Evolutionary conservation across 2,329 filamentous ascomycete species (phyloP).

Genomic region (Apiospora phragmitis): DNA sequence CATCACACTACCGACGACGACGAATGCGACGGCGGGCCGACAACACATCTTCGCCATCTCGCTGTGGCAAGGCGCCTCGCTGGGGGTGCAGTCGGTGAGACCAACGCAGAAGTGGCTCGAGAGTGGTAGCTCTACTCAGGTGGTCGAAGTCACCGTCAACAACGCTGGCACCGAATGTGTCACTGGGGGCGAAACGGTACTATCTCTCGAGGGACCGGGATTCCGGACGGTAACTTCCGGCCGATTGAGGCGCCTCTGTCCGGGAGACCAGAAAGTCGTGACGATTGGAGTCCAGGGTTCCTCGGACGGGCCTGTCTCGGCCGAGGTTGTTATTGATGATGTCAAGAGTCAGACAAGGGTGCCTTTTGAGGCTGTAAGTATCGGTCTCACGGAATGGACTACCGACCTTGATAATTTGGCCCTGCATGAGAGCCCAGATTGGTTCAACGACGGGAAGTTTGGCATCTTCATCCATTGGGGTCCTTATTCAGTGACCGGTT

Average conservation of each 20-base stretch:
- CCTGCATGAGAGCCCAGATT: conserved; percentile 43
- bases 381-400: conserved; percentile 34
- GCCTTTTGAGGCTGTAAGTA: conserved; percentile 23
- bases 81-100: conserved; percentile 36
- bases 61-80: conserved; percentile 25
- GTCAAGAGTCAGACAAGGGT: conserved; percentile 17
- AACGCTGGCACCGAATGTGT: conserved; percentile 37
- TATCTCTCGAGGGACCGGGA: conserved; percentile 30
- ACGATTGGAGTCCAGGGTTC: conserved; percentile 33
- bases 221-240: conserved; percentile 44
- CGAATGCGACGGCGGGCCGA: conserved; percentile 35
- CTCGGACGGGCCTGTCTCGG: conserved; percentile 21
- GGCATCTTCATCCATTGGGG: conserved; percentile 62
- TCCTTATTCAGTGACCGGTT: conserved; percentile 42
- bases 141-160: conserved; percentile 39
- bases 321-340: conserved; percentile 18
- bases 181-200: conserved; percentile 24
- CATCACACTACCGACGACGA: conserved; percentile 41
- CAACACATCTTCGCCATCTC: conserved; percentile 41
- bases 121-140: conserved; percentile 32
- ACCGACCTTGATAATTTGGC: conserved; percentile 30
- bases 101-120: conserved; percentile 39
- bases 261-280: conserved; percentile 40
- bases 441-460: conserved; percentile 54
- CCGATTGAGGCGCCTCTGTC: conserved; percentile 35